These are phyloP conservation scores for Hyaloscypha bicolor DNA, from an alignment of 495 filamentous ascomycete genomes.

Conservation along the genomic window DNA sequence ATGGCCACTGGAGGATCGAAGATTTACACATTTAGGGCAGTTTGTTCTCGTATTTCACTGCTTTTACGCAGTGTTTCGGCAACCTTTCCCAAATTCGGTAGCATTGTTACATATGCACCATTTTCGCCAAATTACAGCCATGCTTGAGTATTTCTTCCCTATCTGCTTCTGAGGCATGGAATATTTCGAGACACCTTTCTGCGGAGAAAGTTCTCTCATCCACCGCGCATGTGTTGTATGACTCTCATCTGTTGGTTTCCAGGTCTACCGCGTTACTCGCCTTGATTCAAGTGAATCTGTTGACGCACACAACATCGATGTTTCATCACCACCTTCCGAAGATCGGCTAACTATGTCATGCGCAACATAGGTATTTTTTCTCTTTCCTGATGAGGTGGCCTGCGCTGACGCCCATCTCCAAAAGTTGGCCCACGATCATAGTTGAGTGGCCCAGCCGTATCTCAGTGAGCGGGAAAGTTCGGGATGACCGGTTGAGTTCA, in stretches of 20 bases:
- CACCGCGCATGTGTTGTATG: not conserved
- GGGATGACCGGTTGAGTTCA: not conserved
- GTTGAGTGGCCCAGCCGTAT: slow-evolving; percentile 15
- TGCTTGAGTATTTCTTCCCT: too few species aligned
- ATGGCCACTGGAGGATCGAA: too few species aligned
- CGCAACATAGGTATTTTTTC: slow-evolving; percentile 4
- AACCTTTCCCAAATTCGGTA: too few species aligned
- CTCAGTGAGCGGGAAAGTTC: slow-evolving; percentile 15
- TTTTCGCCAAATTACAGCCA: too few species aligned
- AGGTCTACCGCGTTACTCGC: not conserved
- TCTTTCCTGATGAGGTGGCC: slow-evolving; percentile 13
- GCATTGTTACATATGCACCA: too few species aligned
- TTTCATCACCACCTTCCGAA: slow-evolving; percentile 5
- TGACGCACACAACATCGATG: not conserved
- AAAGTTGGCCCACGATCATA: slow-evolving; percentile 6
- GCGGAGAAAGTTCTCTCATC: too few species aligned
- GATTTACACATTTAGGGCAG: too few species aligned
- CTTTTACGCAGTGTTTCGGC: too few species aligned
- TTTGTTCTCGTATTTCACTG: too few species aligned
- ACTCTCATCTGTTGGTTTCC: not conserved
- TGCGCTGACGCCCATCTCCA: not conserved
- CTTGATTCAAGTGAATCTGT: slow-evolving; percentile 2
- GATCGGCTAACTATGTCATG: slow-evolving; percentile 9
- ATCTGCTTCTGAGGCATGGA: too few species aligned
- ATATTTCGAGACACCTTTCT: too few species aligned